Evolutionary conservation across 1,284 basidiomycete genomes (phyloP).

Genomic region (Naganishia sp.): DNA sequence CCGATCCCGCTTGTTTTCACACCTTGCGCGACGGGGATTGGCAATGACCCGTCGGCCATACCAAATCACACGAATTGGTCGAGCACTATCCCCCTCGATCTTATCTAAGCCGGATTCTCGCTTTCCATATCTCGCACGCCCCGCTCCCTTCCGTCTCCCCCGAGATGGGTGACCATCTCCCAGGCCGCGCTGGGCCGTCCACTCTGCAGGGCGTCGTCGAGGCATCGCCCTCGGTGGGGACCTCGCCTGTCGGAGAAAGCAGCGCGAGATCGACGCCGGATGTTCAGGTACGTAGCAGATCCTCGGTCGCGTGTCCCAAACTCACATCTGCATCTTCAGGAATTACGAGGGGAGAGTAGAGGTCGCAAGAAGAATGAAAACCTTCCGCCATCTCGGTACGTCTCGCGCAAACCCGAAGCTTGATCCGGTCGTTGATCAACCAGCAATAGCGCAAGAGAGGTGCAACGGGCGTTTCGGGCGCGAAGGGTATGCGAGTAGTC

Average conservation of each 20-base stretch:
- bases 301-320: neutral
- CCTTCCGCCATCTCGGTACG: constrained; percentile 30
- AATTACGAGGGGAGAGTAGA: constrained; percentile 32
- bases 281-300: too few relatives aligned
- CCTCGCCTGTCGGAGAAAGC: constrained; percentile 14
- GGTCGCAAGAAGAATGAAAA: constrained; percentile 35
- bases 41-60: constrained; percentile 11
- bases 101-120: constrained; percentile 14
- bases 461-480: constrained; percentile 87
- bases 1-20: constrained; percentile 15
- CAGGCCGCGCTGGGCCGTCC: constrained; percentile 12
- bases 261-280: constrained; percentile 19
- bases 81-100: neutral
- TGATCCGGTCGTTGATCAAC: neutral
- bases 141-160: constrained; percentile 2
- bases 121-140: constrained; percentile 4
- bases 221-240: constrained; percentile 12
- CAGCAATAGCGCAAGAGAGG: constrained; percentile 69
- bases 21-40: constrained; percentile 11
- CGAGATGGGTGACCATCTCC: constrained; percentile 25
- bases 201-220: constrained; percentile 5
- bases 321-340: neutral
- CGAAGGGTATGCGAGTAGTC: constrained; percentile 57
- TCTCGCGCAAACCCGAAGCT: neutral
- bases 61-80: constrained; percentile 20